Base-by-base conservation (phyloP, 176 grass and related monocot genomes). In the Eleusine coracana region DNA sequence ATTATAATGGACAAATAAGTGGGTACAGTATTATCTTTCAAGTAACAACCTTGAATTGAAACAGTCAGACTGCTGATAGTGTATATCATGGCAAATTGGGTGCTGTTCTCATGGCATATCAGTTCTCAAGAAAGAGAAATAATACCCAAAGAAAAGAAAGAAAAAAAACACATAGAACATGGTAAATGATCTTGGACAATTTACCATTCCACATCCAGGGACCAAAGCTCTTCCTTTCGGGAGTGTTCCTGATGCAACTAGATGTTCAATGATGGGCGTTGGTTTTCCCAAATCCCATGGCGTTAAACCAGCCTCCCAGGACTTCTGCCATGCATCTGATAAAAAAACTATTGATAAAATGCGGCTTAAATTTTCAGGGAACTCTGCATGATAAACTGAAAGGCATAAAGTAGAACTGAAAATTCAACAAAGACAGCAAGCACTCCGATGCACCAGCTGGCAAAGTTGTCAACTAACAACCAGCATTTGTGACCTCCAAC, bases 221-320 rank as follows among this genome's bases (percentile, higher is more conserved):
- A 96, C 93, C 77, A 98, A 86, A 74, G 85, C 91, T 74, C 87
- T 92, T 36, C 96, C 96, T 65, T 80, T 98, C 6, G 91, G 93
- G 13, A 98, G 89, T 41, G 85, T 85, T 85, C 82, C 80, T 85
- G 82, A 84, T 89, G 80, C 78, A 74, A 90, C 91, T 21, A 98
- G 91, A 54, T 90, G 85, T 58, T 75, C 7, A 6, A 98, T 58
- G 61, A 85, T 67, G 38, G 96, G 96, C 1, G 93, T 90, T 49
- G 87, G 84, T 74, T 88, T 83, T 54, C 91, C 89, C 87, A 98
- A 71, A 88, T 98, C 92, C 96, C 96, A 98, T 3, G 96, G 96
- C 20, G 73, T 91, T 56, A 98, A 20, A 63, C 89, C 91, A 79
- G 71, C 21, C 50, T 92, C 85, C 96, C 96, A 98, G 39, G 88